Percentiles rank a stretch among this genome's conserved stretches.
These are phyloP conservation scores for Hanseniaspora jakobsenii DNA, from an alignment of 805 yeast species.

Conservation along the genomic window DNA sequence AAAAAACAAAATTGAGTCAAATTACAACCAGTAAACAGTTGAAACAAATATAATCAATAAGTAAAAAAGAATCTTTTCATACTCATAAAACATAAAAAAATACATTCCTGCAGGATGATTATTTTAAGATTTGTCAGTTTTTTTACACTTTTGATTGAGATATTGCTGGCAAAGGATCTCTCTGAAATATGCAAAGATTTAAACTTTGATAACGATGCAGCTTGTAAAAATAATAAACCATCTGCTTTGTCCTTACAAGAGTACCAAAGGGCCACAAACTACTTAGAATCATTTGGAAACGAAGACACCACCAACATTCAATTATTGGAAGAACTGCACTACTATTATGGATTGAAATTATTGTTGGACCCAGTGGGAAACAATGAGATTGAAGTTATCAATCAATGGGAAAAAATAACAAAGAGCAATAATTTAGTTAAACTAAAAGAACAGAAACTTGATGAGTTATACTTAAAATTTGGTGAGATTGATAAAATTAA, in stretches of 20 bases:
- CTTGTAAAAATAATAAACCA: constrained; percentile 4
- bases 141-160: background rate
- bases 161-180: background rate
- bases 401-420: constrained; percentile 12
- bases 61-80: too few species aligned
- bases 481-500: constrained; percentile 37
- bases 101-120: background rate
- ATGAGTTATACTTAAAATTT: constrained; percentile 39
- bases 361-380: constrained; percentile 1
- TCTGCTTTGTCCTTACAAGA: constrained; percentile 6
- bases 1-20: too few species aligned
- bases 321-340: constrained; percentile 5
- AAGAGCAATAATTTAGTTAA: constrained; percentile 20
- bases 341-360: constrained; percentile 9
- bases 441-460: constrained; percentile 40
- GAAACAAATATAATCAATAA: too few species aligned
- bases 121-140: background rate
- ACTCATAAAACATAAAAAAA: too few species aligned
- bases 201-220: constrained; percentile 2
- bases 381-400: constrained; percentile 3
- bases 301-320: background rate
- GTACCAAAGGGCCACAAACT: constrained; percentile 8
- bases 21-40: too few species aligned
- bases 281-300: background rate
- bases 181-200: background rate